phyloP scores from a whole-genome alignment of 108 stramenopile genomes.

The Cyclostephanos tholiformis region DNA sequence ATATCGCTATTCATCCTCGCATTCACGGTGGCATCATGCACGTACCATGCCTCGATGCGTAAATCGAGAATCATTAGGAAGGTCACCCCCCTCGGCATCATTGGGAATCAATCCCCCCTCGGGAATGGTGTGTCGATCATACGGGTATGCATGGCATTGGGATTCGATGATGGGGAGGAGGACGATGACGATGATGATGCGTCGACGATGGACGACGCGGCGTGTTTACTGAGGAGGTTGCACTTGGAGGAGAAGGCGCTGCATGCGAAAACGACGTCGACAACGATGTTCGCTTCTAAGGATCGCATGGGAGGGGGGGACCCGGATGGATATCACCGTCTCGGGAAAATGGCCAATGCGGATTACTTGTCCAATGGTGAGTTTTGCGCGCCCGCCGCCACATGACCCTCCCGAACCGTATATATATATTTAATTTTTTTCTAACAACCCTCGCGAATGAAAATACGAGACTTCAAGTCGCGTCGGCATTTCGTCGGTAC shows the following conservation, averaged over 20 bases:
- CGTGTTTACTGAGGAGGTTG: slow-evolving; percentile 24
- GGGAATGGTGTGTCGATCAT: slow-evolving; percentile 51
- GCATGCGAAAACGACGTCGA: slow-evolving; percentile 31
- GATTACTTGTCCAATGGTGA: slow-evolving; percentile 36
- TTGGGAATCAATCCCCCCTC: slow-evolving; percentile 35
- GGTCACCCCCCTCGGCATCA: slow-evolving; percentile 36
- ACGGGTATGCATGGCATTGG: slow-evolving; percentile 37
- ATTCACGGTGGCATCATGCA: slow-evolving; percentile 21
- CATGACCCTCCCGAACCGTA: background rate
- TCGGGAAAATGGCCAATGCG: slow-evolving; percentile 27
- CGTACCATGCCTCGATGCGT: slow-evolving; percentile 31
- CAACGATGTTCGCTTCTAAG: slow-evolving; percentile 9
- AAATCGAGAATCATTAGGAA: slow-evolving; percentile 26
- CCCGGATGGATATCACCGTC: background rate
- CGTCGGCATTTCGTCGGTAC: slow-evolving; percentile 17
- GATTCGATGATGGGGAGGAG: background rate
- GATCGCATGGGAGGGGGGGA: slow-evolving; percentile 3
- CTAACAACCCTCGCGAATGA: background rate
- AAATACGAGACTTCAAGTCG: slow-evolving; percentile 1
- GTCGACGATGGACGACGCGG: background rate
- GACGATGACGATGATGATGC: background rate
- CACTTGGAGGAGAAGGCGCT: slow-evolving; percentile 33
- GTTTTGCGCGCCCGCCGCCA: background rate
- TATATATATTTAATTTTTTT: too few relatives aligned
- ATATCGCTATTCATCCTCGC: slow-evolving; percentile 17